phyloP scores from a whole-genome alignment of 768 basidiomycete genomes.

The Amanita subjunquillea region DNA sequence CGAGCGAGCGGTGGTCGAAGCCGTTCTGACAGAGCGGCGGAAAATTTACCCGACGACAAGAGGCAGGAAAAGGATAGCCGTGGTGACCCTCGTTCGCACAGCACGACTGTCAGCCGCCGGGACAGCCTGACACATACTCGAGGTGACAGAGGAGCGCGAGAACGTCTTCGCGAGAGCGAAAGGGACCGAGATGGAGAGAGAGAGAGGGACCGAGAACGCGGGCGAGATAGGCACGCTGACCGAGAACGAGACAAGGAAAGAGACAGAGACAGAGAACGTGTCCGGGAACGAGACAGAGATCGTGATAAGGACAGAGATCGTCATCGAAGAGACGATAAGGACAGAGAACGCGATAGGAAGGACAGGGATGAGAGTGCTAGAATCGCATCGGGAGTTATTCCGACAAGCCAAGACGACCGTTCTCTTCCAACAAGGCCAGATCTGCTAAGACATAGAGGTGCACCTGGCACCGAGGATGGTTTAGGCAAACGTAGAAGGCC shows the following conservation, averaged over 20 bases:
- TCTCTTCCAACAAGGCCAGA: conserved; percentile 52
- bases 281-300: conserved; percentile 49
- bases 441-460: conserved; percentile 40
- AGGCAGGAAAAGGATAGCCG: conserved; percentile 41
- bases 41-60: conserved; percentile 41
- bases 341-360: conserved; percentile 41
- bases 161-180: conserved; percentile 32
- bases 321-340: conserved; percentile 29
- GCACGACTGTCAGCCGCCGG: conserved; percentile 28
- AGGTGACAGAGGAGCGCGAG: conserved; percentile 38
- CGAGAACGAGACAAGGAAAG: conserved; percentile 34
- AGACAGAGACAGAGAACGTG: conserved; percentile 41
- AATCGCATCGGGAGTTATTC: conserved; percentile 21
- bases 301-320: conserved; percentile 46
- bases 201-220: conserved; percentile 34
- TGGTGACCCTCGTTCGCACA: conserved; percentile 33
- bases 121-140: conserved; percentile 45
- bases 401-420: conserved; percentile 38
- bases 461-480: conserved; percentile 44
- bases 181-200: conserved; percentile 24
- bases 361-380: conserved; percentile 59
- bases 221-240: conserved; percentile 38
- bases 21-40: conserved; percentile 41
- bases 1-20: conserved; percentile 58
- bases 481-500: conserved; percentile 65